Conservation (phyloP, 1,284 basidiomycete genomes). For the Thecaphora thlaspeos region DNA sequence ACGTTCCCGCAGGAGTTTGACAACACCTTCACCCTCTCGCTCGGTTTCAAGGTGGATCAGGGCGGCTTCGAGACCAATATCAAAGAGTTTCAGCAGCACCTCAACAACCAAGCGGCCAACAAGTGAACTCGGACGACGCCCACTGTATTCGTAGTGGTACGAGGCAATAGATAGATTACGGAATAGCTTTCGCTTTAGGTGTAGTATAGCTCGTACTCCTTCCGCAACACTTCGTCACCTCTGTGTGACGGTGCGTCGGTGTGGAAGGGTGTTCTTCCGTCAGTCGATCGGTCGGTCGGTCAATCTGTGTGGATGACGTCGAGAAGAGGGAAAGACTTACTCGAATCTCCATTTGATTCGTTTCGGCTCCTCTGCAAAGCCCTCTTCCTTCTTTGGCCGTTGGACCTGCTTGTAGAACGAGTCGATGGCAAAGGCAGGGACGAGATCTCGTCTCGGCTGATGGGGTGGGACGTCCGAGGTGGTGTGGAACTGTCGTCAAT, state of each 20-base stretch:
- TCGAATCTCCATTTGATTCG: slow-evolving; percentile 20
- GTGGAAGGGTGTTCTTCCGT: too few relatives aligned
- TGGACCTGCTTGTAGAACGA: slow-evolving; percentile 22
- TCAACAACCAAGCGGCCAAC: background rate
- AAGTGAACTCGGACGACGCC: too few relatives aligned
- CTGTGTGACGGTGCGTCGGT: background rate
- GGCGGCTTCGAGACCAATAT: slow-evolving; percentile 31
- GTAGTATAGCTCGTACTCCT: slow-evolving; percentile 25
- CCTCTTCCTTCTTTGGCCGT: slow-evolving; percentile 17
- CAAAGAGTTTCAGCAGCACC: slow-evolving; percentile 24
- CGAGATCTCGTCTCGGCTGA: slow-evolving; percentile 5
- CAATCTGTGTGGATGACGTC: too few relatives aligned
- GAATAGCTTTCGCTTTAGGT: too few relatives aligned
- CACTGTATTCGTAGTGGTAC: too few relatives aligned
- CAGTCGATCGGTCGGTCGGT: too few relatives aligned
- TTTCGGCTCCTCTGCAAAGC: slow-evolving; percentile 16
- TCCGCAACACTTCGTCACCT: slow-evolving; percentile 8
- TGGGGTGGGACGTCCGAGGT: too few relatives aligned
- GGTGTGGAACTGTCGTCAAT: too few relatives aligned
- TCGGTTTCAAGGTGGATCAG: slow-evolving; percentile 39
- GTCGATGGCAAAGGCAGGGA: slow-evolving; percentile 25
- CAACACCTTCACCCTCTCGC: slow-evolving; percentile 21
- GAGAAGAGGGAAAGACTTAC: background rate
- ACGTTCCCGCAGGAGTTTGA: slow-evolving; percentile 32
- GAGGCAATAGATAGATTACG: too few relatives aligned